Percentiles rank a stretch among this genome's conserved stretches.
phyloP scores from a whole-genome alignment of 495 filamentous ascomycete species.

The Aspergillus sclerotioniger region DNA sequence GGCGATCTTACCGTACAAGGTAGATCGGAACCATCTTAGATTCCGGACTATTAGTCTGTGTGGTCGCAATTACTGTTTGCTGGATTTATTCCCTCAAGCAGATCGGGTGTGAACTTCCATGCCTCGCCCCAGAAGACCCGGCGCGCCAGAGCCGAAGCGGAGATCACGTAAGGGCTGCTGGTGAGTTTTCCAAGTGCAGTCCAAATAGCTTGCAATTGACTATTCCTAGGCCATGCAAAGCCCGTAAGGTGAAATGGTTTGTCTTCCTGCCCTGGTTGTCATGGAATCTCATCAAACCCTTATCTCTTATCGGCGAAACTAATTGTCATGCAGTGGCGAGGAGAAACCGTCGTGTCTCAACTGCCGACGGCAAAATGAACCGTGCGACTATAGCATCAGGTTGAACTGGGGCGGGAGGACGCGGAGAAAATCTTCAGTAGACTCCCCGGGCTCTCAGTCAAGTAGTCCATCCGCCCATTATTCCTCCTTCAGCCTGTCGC shows the following conservation, averaged over 20 bases:
- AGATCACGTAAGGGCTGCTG: slow-evolving; percentile 84
- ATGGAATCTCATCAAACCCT: too few species aligned
- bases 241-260: slow-evolving; percentile 81
- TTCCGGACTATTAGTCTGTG: slow-evolving; percentile 20
- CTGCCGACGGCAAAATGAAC: slow-evolving; percentile 71
- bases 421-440: slow-evolving; percentile 40
- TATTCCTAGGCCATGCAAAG: slow-evolving; percentile 70
- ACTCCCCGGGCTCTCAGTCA: slow-evolving; percentile 37
- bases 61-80: slow-evolving; percentile 17
- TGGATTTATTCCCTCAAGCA: slow-evolving; percentile 16
- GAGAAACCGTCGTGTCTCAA: slow-evolving; percentile 76
- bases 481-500: slow-evolving; percentile 20
- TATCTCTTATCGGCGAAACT: background rate
- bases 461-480: slow-evolving; percentile 27
- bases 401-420: slow-evolving; percentile 79
- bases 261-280: slow-evolving; percentile 5
- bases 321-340: slow-evolving; percentile 53
- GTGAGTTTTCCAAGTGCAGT: slow-evolving; percentile 47
- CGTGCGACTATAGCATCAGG: slow-evolving; percentile 82
- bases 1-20: slow-evolving; percentile 27
- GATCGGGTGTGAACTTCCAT: slow-evolving; percentile 41
- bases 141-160: slow-evolving; percentile 64
- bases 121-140: slow-evolving; percentile 66
- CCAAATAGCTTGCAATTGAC: slow-evolving; percentile 1
- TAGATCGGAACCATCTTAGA: slow-evolving; percentile 23